These are phyloP conservation scores for Blastocystis sp. DNA, from an alignment of 352 stramenopile species.

Conservation along the genomic window DNA sequence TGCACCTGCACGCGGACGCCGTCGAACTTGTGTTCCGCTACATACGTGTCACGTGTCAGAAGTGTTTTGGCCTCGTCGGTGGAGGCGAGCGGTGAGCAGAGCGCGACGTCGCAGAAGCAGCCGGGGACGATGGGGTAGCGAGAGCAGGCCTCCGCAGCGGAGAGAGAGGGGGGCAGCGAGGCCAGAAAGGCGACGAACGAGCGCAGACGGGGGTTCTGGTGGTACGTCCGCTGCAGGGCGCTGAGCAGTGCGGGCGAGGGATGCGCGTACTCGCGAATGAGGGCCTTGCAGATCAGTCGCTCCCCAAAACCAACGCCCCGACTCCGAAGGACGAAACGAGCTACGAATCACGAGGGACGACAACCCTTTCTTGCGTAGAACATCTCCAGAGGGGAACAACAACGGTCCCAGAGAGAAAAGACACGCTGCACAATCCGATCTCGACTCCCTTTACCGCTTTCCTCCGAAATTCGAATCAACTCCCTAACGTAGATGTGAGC, in stretches of 20 bases:
- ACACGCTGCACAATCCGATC: neutral
- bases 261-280: neutral
- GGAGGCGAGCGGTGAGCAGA: conserved; percentile 17
- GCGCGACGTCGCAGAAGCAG: conserved; percentile 1
- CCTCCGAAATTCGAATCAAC: neutral
- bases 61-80: neutral
- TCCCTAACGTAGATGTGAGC: neutral
- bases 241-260: neutral
- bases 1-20: conserved; percentile 35
- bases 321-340: neutral
- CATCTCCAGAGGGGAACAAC: neutral
- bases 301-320: conserved; percentile 11
- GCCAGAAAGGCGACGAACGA: conserved; percentile 21
- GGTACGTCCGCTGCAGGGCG: neutral
- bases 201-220: neutral
- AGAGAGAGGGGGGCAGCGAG: neutral
- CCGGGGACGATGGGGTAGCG: neutral
- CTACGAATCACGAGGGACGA: neutral
- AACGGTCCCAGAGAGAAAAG: neutral
- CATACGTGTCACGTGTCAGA: neutral
- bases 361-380: conserved; percentile 1
- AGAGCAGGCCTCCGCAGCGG: neutral
- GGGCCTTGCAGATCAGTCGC: neutral
- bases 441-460: conserved; percentile 38
- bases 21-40: conserved; percentile 13